Evolutionary conservation across 305 asterid genomes (phyloP).

Genomic region (Fraxinus ornus): DNA sequence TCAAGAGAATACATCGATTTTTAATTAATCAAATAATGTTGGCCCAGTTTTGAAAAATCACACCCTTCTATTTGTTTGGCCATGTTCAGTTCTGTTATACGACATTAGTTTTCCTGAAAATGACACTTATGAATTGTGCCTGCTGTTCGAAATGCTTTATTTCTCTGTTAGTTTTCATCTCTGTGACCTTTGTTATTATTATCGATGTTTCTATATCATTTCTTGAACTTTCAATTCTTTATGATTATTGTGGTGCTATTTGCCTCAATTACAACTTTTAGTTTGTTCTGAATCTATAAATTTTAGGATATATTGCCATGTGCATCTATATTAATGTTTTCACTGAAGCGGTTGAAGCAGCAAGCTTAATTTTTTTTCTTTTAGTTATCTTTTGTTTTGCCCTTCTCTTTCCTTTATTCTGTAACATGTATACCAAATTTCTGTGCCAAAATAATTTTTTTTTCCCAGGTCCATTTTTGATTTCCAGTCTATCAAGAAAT

Average conservation of each 20-base stretch:
- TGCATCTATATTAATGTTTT: not conserved
- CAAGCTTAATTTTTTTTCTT: not conserved
- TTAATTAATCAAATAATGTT: not conserved
- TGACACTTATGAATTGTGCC: not conserved
- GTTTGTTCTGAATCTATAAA: not conserved
- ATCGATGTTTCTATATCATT: not conserved
- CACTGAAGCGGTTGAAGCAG: not conserved
- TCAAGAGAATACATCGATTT: not conserved
- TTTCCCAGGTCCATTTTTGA: conserved; percentile 70
- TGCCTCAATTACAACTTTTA: not conserved
- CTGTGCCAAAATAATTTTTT: conserved; percentile 17
- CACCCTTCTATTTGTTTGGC: not conserved
- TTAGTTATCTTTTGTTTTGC: not conserved
- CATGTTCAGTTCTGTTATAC: not conserved
- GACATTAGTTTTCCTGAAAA: not conserved
- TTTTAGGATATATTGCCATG: not conserved
- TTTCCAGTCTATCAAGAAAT: conserved; percentile 62
- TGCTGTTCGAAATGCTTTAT: not conserved
- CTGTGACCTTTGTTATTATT: not conserved
- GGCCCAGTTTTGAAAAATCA: not conserved
- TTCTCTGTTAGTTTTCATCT: not conserved
- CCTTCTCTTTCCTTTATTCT: not conserved
- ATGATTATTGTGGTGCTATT: not conserved
- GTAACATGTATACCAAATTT: not conserved
- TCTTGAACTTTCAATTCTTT: not conserved